Evolutionary conservation across 495 filamentous ascomycete genomes (phyloP), one percentile per base, ranked within the genome.

Genomic region (Penicillium subrubescens): DNA sequence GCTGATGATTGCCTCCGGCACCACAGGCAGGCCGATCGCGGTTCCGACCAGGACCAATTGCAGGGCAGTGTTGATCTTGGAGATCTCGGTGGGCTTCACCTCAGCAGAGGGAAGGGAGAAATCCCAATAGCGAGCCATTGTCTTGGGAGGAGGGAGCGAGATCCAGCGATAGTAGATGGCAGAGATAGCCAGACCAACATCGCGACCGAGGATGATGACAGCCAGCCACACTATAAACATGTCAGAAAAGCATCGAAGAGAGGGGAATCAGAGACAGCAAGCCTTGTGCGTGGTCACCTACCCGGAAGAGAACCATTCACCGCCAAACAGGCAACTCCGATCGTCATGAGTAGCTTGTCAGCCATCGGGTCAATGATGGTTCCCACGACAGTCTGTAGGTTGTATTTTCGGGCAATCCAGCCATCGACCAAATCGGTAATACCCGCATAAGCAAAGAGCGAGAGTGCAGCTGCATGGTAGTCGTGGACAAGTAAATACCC

Each of bases 121-220:
- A 73, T 99, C 96, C 96, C 96, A 99, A 74, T 97, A 99, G n/a
- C 95, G 82, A 15, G 82, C 77, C 76, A 97, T 90, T 0, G 95
- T 98, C 76, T 97, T 97, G 6, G 95, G 95, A 0, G 90, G 88
- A 2, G 95, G 95, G 23, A 99, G 84, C 4, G 90, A 94, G 54
- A 96, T 95, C 87, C 92, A 99, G 39, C 95, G 88, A 71, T 93
- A 97, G 76, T 97, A 99, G 60, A 99, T 87, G 1, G 95, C 95
- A 10, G 93, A 88, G 3, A 97, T 82, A n/a, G 86, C 91, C 6
- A 99, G 82, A n/a, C 86, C 90, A 34, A 93, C 82, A 70, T 99
- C 95, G 27, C 95, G 87, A 35, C 94, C 94, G 6, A 99, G 85
- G 64, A 99, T 97, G 21, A 97, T 87, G 5, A 84, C 84, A 1